Evolutionary conservation across 495 filamentous ascomycete species (phyloP).

Genomic region (Hypoxylon rickii): DNA sequence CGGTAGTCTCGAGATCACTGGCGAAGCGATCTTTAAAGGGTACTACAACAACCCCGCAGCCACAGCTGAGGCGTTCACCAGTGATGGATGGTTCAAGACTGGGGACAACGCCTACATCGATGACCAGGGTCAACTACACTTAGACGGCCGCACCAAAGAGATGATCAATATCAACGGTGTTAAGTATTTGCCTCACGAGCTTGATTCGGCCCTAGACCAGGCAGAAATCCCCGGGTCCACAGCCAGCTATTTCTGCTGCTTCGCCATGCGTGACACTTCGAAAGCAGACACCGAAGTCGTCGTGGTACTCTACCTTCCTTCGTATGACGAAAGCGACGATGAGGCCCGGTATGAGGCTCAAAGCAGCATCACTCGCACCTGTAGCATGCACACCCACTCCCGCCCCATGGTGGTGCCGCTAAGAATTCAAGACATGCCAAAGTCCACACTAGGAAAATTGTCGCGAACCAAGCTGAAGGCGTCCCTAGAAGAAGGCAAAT

Average conservation of each 20-base stretch:
- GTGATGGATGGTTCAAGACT: slow-evolving; percentile 71
- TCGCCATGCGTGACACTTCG: too few relatives aligned
- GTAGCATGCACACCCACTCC: slow-evolving; percentile 12
- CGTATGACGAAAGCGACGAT: too few relatives aligned
- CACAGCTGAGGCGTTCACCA: slow-evolving; percentile 59
- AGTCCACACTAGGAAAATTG: slow-evolving; percentile 54
- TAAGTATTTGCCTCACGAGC: slow-evolving; percentile 49
- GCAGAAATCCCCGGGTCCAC: slow-evolving; percentile 36
- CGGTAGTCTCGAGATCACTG: slow-evolving; percentile 37
- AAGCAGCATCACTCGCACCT: too few relatives aligned
- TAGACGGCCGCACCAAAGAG: slow-evolving; percentile 63
- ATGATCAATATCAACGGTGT: slow-evolving; percentile 63
- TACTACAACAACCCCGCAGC: slow-evolving; percentile 64
- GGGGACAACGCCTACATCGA: slow-evolving; percentile 62
- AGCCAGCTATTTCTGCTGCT: slow-evolving; percentile 39
- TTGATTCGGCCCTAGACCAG: slow-evolving; percentile 51
- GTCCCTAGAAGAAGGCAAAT: slow-evolving; percentile 37
- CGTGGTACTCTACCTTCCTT: too few relatives aligned
- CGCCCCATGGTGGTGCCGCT: slow-evolving; percentile 19
- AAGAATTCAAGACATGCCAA: too few relatives aligned
- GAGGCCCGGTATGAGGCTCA: too few relatives aligned
- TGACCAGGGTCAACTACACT: slow-evolving; percentile 54
- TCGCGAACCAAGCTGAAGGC: slow-evolving; percentile 45
- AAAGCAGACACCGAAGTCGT: too few relatives aligned
- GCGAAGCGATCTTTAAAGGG: slow-evolving; percentile 59